Conservation (phyloP, 257 asterid species). For the Phtheirospermum japonicum region DNA sequence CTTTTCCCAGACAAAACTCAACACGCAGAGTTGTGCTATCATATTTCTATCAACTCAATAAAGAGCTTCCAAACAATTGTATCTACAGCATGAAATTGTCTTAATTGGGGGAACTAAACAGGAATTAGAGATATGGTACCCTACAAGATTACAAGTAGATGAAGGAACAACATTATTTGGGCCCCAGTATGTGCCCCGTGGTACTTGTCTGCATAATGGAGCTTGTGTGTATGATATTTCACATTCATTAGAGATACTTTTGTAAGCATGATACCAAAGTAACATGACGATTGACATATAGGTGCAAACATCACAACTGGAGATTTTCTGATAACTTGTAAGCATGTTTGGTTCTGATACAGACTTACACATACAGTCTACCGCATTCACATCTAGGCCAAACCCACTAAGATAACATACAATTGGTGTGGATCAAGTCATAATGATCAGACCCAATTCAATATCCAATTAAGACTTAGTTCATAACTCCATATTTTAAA, state of each 20-base stretch:
- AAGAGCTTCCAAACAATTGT: background rate
- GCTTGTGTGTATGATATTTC: too few species aligned
- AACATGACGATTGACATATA: background rate
- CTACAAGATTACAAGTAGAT: background rate
- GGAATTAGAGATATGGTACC: background rate
- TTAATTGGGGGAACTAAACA: background rate
- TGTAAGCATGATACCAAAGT: conserved; percentile 6
- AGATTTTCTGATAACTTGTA: background rate
- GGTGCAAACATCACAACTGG: background rate
- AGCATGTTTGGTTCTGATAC: background rate
- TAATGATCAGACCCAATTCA: background rate
- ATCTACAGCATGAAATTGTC: conserved; percentile 6
- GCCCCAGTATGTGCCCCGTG: background rate
- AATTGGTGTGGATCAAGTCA: background rate
- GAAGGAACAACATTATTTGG: background rate
- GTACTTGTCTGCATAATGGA: background rate
- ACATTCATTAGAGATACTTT: background rate
- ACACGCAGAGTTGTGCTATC: background rate
- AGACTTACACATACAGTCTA: conserved; percentile 5
- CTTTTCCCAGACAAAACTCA: background rate
- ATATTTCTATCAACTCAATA: conserved; percentile 8
- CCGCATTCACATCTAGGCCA: background rate
- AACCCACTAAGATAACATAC: background rate
- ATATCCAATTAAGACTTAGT: background rate
- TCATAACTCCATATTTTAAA: background rate